Base-by-base conservation (phyloP, 2,329 filamentous ascomycete species). In the Pseudogymnoascus sp. region DNA sequence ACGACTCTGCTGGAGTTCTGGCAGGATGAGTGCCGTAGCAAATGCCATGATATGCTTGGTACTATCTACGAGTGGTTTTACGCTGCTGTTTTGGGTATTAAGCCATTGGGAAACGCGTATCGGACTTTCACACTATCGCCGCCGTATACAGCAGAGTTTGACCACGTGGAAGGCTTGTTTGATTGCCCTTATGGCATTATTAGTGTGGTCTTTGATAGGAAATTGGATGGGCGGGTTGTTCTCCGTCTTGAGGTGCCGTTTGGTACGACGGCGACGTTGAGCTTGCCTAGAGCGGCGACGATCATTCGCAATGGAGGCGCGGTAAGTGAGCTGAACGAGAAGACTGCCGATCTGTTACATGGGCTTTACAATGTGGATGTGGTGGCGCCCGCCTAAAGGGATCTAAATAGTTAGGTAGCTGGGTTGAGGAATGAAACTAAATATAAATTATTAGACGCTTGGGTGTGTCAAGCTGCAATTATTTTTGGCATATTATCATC, bases 31-130 rank as follows among this genome's bases (percentile, higher is more conserved):
- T 78, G 76, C 67, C 70, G 76, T 19, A 74, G 71, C 14, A 79
- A 78, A 65, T 78, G 77, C 55, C 78, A 80, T 65, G 78, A 80
- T 65, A 79, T 80, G 77, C 70, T 80, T 5, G 78, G 78, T 0
- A 79, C 76, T 0, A 78, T 79, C 33, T 78, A 79, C 45, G 77
- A 79, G 65, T 80, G 77, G 78, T 78, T 79, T 60, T 80, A 80
- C 55, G 71, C 38, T 11, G 38, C 38, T 19, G 38, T 41, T 41
- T 41, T 79, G 16, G 77, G 76, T 0, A 65, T 78, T 2, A 75
- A 72, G 64, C 71, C 73, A 0, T 68, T 72, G 28, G 71, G 68
- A 0, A 71, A 77, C 28, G 76, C 74, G 4, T 80, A 78, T 63
- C 71, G 70, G 38, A 74, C 72, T 1, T 79, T 75, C 68, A 73